Percentiles rank a stretch among this genome's conserved stretches.
Conservation (phyloP, 805 yeast species). For the Myxozyma monticola region DNA sequence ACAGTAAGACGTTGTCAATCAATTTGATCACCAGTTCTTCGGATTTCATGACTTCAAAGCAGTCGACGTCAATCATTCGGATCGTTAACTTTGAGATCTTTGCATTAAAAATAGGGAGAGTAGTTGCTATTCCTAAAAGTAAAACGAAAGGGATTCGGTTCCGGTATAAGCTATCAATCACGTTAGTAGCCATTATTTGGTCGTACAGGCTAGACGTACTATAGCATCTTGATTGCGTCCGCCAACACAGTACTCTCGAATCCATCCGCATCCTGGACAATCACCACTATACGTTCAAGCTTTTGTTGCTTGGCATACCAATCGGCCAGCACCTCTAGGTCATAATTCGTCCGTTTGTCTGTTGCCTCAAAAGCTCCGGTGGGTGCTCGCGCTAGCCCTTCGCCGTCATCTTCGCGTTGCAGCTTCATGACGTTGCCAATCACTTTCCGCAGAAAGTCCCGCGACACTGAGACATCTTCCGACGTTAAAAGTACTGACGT, state of each 20-base stretch:
- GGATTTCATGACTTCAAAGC: slow-evolving; percentile 34
- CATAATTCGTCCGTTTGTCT: slow-evolving; percentile 42
- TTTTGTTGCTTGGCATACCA: slow-evolving; percentile 34
- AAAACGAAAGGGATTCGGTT: slow-evolving; percentile 38
- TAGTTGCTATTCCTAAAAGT: slow-evolving; percentile 40
- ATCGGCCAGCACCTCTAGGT: slow-evolving; percentile 40
- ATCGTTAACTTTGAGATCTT: slow-evolving; percentile 37
- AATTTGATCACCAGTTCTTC: slow-evolving; percentile 18
- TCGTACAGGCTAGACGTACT: slow-evolving; percentile 12
- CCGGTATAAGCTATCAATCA: slow-evolving; percentile 33
- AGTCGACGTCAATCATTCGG: slow-evolving; percentile 32
- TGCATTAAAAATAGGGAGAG: slow-evolving; percentile 41
- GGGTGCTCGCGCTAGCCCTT: slow-evolving; percentile 1
- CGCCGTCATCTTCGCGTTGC: slow-evolving; percentile 18
- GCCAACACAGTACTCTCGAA: slow-evolving; percentile 38
- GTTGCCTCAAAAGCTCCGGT: slow-evolving; percentile 17
- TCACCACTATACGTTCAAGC: slow-evolving; percentile 32
- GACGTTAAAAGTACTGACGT: slow-evolving; percentile 38
- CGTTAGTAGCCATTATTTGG: background rate
- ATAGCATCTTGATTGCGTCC: slow-evolving; percentile 37
- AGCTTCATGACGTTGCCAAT: slow-evolving; percentile 37
- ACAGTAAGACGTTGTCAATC: slow-evolving; percentile 19
- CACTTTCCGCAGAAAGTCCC: slow-evolving; percentile 38
- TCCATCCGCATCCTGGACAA: slow-evolving; percentile 44
- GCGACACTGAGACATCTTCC: slow-evolving; percentile 41